Evolutionary conservation across 2,329 filamentous ascomycete species (phyloP), one percentile per base, ranked within the genome.

Genomic region (Stagonosporopsis cucurbitacearum): DNA sequence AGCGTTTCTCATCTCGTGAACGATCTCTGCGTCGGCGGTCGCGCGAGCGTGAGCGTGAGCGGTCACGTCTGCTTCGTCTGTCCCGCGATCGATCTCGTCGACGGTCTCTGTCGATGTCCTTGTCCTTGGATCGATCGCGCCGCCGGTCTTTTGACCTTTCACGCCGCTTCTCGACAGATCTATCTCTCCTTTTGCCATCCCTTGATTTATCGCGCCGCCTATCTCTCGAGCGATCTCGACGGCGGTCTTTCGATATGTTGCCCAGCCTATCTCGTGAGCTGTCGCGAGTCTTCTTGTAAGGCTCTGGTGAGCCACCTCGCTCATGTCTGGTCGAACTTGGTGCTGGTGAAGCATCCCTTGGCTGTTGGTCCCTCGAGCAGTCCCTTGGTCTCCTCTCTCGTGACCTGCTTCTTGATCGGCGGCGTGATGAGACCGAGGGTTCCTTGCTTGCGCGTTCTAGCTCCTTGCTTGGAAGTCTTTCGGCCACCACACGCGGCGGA

Each of bases 281-380:
- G 8, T 57, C 64, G 30, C 57, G 63, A 30, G 64, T 62, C 51
- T 63, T 69, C 41, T 58, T 64, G 55, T 72, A 71, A 26, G 72
- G 70, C 48, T 69, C 66, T 30, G 66, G 69, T 12, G 72, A 73
- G 5, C 48, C 40, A 19, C 62, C 56, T 41, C 66, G 58, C 20
- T 55, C 50, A 51, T 53, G 50, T 28, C 37, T 41, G 26, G 28
- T 44, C 28, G 58, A 33, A 25, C 20, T 45, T 52, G 61, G 47
- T 40, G 65, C 57, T 48, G 43, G 54, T 15, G 59, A 41, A 43
- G 57, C 44, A 39, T 63, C 62, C 33, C 52, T 64, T 7, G 54
- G 47, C 41, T 53, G 63, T 35, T 50, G 50, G 28, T 64, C 65
- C n/a, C 42, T 55, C 15, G 62, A 54, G 23, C 42, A 25, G 22